Evolutionary conservation across 371 early-diverging fungal species (phyloP), one percentile per base, ranked within the genome.

Genomic region (Vairimorpha ceranae): DNA sequence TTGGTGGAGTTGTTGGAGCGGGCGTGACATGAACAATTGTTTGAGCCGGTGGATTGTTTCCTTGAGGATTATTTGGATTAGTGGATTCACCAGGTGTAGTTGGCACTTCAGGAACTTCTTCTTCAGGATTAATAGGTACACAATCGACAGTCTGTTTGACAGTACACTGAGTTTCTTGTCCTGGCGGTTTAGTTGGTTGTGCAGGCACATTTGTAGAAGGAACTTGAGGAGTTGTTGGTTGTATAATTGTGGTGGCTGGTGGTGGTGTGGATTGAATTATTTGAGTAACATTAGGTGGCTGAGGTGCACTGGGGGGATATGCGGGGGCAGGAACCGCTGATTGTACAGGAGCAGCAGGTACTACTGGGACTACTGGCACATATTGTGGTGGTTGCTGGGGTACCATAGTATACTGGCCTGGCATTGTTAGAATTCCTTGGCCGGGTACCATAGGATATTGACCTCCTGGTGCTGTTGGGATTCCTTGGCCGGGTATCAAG

Each of bases 151-250:
- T 43, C 38, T 8, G 19, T 15, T 32, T 45, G 2, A 43, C 21
- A 41, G 41, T 64, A 64, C 64, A 64, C 21, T 64, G 64, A 32
- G 38, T 41, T 64, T 64, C 64, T 21, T 64, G 4, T 23, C 43
- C 43, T 25, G 7, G 6, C 43, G 64, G 64, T 43, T 25, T 41
- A 35, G 21, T 2, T 2, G 61, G 15, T 41, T 8, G 23, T 27
- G 64, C 15, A 8, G 2, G 3, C 3, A 8, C 36, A 36, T 41
- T 7, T 21, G 64, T 41, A 27, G 23, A 2, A 21, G 21, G 8
- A 64, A 1, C 7, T 41, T 3, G 19, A 2, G 43, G 41, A 2
- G 41, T n/a, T 7, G 46, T 3, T 25, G 38, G 38, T 1, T 32
- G 10, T 43, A 36, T 43, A 23, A 32, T 36, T 21, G 64, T 32